Percentiles rank a stretch among this genome's conserved stretches.
Conservation (phyloP, 108 stramenopile species). For the Nitzschia sp. region DNA sequence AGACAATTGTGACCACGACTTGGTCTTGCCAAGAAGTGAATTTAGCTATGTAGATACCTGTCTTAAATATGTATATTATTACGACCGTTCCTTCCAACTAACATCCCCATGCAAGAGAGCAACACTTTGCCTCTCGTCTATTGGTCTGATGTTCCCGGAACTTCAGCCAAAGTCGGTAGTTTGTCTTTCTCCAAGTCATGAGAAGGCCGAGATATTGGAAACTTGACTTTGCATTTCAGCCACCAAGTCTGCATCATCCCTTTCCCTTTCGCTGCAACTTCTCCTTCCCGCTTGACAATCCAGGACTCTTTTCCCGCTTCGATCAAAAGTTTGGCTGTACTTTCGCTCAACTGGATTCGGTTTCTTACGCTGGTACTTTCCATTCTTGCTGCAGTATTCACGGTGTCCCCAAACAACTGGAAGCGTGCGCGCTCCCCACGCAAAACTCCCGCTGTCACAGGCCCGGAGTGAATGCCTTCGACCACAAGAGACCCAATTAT, state of each 20-base stretch:
- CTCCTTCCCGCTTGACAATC: slow-evolving; percentile 11
- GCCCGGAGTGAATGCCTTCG: slow-evolving; percentile 6
- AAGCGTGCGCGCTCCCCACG: slow-evolving; percentile 10
- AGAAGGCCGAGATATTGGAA: not conserved
- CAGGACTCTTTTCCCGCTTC: slow-evolving; percentile 23
- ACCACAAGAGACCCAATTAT: not conserved
- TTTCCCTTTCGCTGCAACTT: slow-evolving; percentile 38
- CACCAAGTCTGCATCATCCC: slow-evolving; percentile 19
- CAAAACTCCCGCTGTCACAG: slow-evolving; percentile 14
- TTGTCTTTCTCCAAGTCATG: too few species aligned
- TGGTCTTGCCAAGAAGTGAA: too few species aligned
- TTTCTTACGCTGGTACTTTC: slow-evolving; percentile 23
- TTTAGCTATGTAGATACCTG: too few species aligned
- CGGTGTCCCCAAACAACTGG: slow-evolving; percentile 18
- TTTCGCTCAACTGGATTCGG: slow-evolving; percentile 21
- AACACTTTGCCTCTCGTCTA: too few species aligned
- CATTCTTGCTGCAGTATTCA: slow-evolving; percentile 20
- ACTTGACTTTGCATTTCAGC: not conserved
- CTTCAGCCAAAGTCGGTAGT: too few species aligned
- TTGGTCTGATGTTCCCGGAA: not conserved
- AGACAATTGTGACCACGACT: too few species aligned
- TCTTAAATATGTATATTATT: too few species aligned
- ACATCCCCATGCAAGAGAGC: too few species aligned
- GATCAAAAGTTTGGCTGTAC: slow-evolving; percentile 33
- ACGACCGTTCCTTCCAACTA: too few species aligned